Evolutionary conservation across 768 basidiomycete genomes (phyloP).

Genomic region (Auricularia auricula-judae): DNA sequence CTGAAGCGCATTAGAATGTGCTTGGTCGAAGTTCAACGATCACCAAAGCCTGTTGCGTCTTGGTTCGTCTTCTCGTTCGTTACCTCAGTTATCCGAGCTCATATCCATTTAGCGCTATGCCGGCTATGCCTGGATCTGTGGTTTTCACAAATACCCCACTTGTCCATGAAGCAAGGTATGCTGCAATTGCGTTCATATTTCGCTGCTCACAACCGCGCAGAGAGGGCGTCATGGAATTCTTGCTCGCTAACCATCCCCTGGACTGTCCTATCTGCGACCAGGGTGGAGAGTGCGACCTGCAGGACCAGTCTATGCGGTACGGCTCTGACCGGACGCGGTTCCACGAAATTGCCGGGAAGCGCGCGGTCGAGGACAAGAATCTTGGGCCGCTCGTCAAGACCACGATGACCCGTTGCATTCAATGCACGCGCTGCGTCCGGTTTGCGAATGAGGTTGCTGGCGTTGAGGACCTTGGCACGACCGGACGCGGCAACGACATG

Average conservation of each 20-base stretch:
- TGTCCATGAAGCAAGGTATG: conserved; percentile 74
- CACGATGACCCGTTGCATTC: conserved; percentile 97
- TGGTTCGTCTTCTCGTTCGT: conserved; percentile 40
- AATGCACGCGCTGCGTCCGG: conserved; percentile 97
- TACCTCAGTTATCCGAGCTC: conserved; percentile 6
- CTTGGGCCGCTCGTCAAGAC: conserved; percentile 97
- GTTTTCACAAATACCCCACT: conserved; percentile 90
- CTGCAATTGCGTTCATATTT: conserved; percentile 1
- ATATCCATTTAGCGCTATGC: conserved; percentile 64
- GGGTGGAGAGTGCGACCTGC: conserved; percentile 96
- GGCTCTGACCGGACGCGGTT: conserved; percentile 95
- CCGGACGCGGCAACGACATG: conserved; percentile 94
- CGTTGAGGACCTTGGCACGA: conserved; percentile 93
- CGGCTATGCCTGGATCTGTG: conserved; percentile 88
- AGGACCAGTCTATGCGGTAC: conserved; percentile 99
- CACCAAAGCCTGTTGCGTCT: conserved; percentile 90
- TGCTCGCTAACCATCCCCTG: conserved; percentile 93
- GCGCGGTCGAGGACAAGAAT: conserved; percentile 97
- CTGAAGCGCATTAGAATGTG: conserved; percentile 66
- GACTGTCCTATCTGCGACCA: conserved; percentile 99
- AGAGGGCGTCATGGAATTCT: conserved; percentile 98
- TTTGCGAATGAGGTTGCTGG: conserved; percentile 99
- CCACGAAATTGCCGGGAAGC: conserved; percentile 97
- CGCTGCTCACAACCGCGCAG: conserved; percentile 27
- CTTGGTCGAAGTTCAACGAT: conserved; percentile 91